Evolutionary conservation across 805 yeast genomes (phyloP).

Genomic region (Myxozyma geophila): DNA sequence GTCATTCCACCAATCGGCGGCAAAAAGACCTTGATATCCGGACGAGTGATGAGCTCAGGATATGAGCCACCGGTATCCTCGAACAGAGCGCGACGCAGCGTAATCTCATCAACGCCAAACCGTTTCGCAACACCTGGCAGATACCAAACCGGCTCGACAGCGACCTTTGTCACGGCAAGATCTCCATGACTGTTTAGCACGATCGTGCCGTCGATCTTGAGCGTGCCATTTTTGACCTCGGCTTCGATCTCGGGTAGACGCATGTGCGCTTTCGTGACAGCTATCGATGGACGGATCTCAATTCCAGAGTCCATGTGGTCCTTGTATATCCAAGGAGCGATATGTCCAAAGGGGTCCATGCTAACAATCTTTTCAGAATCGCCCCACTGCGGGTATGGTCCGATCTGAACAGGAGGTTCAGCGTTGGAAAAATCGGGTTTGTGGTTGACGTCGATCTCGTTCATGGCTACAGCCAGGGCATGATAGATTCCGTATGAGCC

Average conservation of each 20-base stretch:
- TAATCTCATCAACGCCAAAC: slow-evolving; percentile 59
- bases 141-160: slow-evolving; percentile 74
- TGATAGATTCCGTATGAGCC: slow-evolving; percentile 69
- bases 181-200: slow-evolving; percentile 66
- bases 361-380: slow-evolving; percentile 62
- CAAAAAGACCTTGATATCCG: slow-evolving; percentile 65
- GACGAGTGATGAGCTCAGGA: slow-evolving; percentile 69
- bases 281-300: slow-evolving; percentile 66
- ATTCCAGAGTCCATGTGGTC: slow-evolving; percentile 50
- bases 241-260: slow-evolving; percentile 63
- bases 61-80: slow-evolving; percentile 75
- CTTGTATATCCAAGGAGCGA: slow-evolving; percentile 63
- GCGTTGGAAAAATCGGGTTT: slow-evolving; percentile 66
- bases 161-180: slow-evolving; percentile 64
- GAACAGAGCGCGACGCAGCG: slow-evolving; percentile 62
- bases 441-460: slow-evolving; percentile 58
- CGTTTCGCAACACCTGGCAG: slow-evolving; percentile 71
- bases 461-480: slow-evolving; percentile 66
- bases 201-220: slow-evolving; percentile 62
- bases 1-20: slow-evolving; percentile 75
- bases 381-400: slow-evolving; percentile 62
- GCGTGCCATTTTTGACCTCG: slow-evolving; percentile 57
- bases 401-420: slow-evolving; percentile 62
- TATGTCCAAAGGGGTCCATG: slow-evolving; percentile 69
- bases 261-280: slow-evolving; percentile 69